phyloP scores from a whole-genome alignment of 179 eudicot species.

The Amaranthus tricolor region DNA sequence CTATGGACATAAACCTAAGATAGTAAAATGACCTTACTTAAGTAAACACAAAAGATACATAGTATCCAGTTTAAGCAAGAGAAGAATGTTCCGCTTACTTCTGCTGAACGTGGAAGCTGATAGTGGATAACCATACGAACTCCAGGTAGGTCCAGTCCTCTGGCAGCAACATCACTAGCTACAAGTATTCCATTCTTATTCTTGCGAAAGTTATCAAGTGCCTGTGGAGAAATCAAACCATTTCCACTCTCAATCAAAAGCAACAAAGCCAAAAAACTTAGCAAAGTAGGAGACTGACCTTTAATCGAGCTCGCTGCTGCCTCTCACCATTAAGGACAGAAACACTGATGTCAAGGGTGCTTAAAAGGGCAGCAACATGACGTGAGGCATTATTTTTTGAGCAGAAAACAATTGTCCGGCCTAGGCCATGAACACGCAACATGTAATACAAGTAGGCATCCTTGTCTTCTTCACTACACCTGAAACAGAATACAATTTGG shows the following conservation, averaged over 20 bases:
- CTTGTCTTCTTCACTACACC: slow-evolving; percentile 90
- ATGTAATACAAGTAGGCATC: slow-evolving; percentile 92
- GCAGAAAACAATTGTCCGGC: slow-evolving; percentile 90
- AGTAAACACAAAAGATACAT: background rate
- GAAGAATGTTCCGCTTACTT: slow-evolving; percentile 39
- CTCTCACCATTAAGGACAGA: slow-evolving; percentile 80
- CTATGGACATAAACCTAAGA: slow-evolving; percentile 90
- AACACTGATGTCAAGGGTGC: slow-evolving; percentile 56
- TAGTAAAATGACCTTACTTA: slow-evolving; percentile 2
- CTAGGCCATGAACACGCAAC: slow-evolving; percentile 84
- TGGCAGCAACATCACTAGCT: slow-evolving; percentile 93
- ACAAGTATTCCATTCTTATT: slow-evolving; percentile 72
- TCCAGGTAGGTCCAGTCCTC: slow-evolving; percentile 93
- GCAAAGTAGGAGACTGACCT: slow-evolving; percentile 42
- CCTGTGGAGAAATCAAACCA: slow-evolving; percentile 42
- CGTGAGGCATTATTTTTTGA: slow-evolving; percentile 84
- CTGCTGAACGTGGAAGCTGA: slow-evolving; percentile 96
- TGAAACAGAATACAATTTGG: slow-evolving; percentile 33
- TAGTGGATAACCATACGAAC: slow-evolving; percentile 94
- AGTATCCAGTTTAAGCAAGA: background rate
- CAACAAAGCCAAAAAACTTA: background rate
- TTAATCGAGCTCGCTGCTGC: slow-evolving; percentile 95
- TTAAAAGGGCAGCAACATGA: slow-evolving; percentile 67
- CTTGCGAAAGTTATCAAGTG: slow-evolving; percentile 86
- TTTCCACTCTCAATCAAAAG: background rate